Conservation (phyloP, 2,329 filamentous ascomycete genomes). For the Aspergillus ibericus region DNA sequence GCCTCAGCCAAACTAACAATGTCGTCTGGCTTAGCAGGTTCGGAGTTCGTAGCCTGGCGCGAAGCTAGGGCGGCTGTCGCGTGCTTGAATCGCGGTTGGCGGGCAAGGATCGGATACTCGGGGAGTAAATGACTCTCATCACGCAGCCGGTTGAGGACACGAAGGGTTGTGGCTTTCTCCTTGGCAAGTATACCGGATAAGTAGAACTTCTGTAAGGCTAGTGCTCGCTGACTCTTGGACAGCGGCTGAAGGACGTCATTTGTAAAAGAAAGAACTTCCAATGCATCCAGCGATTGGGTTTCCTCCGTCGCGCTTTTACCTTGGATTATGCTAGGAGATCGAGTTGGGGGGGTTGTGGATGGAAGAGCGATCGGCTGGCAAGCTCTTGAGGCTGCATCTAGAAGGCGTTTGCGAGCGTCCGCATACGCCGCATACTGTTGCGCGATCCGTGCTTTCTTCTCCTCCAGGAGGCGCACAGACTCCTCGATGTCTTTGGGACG, state of each 20-base stretch:
- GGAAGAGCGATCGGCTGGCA: constrained; percentile 33
- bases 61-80: constrained; percentile 29
- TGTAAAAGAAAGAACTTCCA: constrained; percentile 35
- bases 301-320: constrained; percentile 15
- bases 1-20: constrained; percentile 37
- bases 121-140: constrained; percentile 47
- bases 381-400: constrained; percentile 37
- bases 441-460: constrained; percentile 34
- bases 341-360: constrained; percentile 22
- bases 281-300: constrained; percentile 21
- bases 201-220: constrained; percentile 41
- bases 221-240: constrained; percentile 36
- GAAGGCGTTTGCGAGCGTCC: constrained; percentile 35
- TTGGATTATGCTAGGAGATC: constrained; percentile 13
- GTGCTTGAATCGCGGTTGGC: constrained; percentile 39
- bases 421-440: constrained; percentile 40
- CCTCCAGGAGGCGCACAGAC: constrained; percentile 29
- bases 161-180: constrained; percentile 38
- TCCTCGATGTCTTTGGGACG: constrained; percentile 33
- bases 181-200: constrained; percentile 39
- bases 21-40: constrained; percentile 29
- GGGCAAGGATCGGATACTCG: constrained; percentile 40
- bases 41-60: constrained; percentile 19
- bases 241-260: constrained; percentile 36
- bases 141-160: constrained; percentile 40